These are phyloP conservation scores for Globisporangium cylindrosporum DNA, from an alignment of 352 stramenopile species.

Conservation along the genomic window DNA sequence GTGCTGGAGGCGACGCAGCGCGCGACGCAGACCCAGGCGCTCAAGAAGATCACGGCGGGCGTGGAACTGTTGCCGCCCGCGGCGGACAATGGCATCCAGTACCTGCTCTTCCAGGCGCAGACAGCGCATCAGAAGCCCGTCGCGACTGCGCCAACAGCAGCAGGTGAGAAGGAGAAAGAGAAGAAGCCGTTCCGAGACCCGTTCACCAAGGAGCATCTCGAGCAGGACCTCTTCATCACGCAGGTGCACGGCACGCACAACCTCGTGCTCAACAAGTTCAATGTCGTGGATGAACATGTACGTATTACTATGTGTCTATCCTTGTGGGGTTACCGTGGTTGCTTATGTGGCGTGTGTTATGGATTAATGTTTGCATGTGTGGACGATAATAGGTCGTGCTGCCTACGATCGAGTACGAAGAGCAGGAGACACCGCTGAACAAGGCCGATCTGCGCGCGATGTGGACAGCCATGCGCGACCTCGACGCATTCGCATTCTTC, in stretches of 20 bases:
- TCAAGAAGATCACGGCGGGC: conserved; percentile 60
- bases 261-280: conserved; percentile 84
- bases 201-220: conserved; percentile 70
- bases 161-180: neutral
- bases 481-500: conserved; percentile 82
- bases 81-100: conserved; percentile 33
- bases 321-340: neutral
- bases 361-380: neutral
- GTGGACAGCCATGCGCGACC: conserved; percentile 66
- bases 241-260: conserved; percentile 71
- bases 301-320: conserved; percentile 6
- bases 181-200: conserved; percentile 49
- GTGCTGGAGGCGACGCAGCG: conserved; percentile 64
- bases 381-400: conserved; percentile 42
- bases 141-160: conserved; percentile 12
- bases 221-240: conserved; percentile 64
- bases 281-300: conserved; percentile 74
- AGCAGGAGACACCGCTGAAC: conserved; percentile 55
- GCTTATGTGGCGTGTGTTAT: neutral
- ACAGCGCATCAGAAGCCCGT: conserved; percentile 38
- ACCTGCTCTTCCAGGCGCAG: conserved; percentile 57
- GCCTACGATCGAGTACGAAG: conserved; percentile 65
- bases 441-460: conserved; percentile 55
- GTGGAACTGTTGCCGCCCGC: conserved; percentile 49
- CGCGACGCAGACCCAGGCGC: conserved; percentile 50